Evolutionary conservation across 2,329 filamentous ascomycete genomes (phyloP).

Genomic region (Scytalidium sp.): DNA sequence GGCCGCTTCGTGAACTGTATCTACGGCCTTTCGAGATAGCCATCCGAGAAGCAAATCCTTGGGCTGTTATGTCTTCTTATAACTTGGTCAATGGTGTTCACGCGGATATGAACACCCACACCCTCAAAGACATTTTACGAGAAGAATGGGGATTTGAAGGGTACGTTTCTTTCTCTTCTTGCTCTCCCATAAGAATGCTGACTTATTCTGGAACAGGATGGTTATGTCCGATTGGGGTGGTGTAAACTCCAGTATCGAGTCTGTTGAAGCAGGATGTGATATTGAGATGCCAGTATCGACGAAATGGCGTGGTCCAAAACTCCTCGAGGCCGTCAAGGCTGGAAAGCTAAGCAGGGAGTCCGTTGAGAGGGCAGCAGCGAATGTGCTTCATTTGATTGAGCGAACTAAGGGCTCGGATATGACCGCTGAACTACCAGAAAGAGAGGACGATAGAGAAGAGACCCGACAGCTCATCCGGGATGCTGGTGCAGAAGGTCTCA

Average conservation of each 20-base stretch:
- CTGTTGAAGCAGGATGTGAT: constrained; percentile 53
- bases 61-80: constrained; percentile 68
- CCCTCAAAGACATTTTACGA: constrained; percentile 54
- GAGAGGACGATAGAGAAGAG: constrained; percentile 53
- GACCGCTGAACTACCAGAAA: constrained; percentile 53
- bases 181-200: not conserved
- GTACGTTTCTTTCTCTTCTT: constrained; percentile 30
- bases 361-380: constrained; percentile 56
- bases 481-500: constrained; percentile 60
- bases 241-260: constrained; percentile 52
- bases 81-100: constrained; percentile 65
- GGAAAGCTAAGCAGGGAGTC: constrained; percentile 45
- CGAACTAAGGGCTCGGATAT: constrained; percentile 59
- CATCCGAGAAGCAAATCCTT: constrained; percentile 64
- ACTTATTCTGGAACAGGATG: constrained; percentile 33
- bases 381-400: constrained; percentile 57
- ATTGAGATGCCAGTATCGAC: constrained; percentile 56
- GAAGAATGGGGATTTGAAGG: constrained; percentile 63
- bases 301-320: constrained; percentile 55
- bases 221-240: constrained; percentile 61
- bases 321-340: constrained; percentile 48
- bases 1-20: constrained; percentile 66
- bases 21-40: constrained; percentile 75
- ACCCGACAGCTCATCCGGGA: constrained; percentile 58
- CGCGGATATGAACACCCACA: constrained; percentile 53